Percentiles rank a stretch among this genome's conserved stretches.
Conservation (phyloP, 192 early-diverging fungal species). For the Coemansia sp. region DNA sequence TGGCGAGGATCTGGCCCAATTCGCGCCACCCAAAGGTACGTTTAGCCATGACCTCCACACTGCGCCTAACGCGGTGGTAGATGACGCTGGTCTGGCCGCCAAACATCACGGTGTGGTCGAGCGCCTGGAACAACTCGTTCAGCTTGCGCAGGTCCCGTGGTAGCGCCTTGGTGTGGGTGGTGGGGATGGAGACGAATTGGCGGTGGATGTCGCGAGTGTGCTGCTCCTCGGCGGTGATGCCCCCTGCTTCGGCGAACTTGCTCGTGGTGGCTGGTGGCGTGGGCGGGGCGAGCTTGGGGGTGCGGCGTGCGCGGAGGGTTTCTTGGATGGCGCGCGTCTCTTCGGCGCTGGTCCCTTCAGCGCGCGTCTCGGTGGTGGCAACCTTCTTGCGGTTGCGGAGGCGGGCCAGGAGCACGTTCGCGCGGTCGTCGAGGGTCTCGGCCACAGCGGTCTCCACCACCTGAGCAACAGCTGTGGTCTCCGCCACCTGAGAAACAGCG, state of each 20-base stretch:
- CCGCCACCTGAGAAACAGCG: not conserved
- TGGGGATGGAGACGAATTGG: constrained; percentile 33
- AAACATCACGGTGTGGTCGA: constrained; percentile 51
- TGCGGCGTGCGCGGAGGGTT: constrained; percentile 21
- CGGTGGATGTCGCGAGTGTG: constrained; percentile 30
- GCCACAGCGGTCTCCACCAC: not conserved
- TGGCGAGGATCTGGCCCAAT: constrained; percentile 55
- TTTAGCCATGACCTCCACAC: constrained; percentile 55
- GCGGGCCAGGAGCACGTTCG: constrained; percentile 16
- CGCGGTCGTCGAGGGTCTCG: not conserved
- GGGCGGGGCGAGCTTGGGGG: not conserved
- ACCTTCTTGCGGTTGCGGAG: constrained; percentile 30
- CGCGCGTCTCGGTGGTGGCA: not conserved
- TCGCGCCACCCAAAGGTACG: constrained; percentile 55
- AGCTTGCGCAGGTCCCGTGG: constrained; percentile 33
- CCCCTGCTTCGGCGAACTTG: not conserved
- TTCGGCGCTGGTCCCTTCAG: constrained; percentile 4
- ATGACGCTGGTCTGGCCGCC: constrained; percentile 27
- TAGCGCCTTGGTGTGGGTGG: not conserved
- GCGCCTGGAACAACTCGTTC: constrained; percentile 41
- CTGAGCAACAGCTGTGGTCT: not conserved
- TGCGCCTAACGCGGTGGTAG: constrained; percentile 54
- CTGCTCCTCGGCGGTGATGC: not conserved
- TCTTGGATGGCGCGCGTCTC: constrained; percentile 43
- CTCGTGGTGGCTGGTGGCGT: not conserved